Evolutionary conservation across 169 alveolate species (phyloP).

Genomic region (Plasmodium gonderi): DNA sequence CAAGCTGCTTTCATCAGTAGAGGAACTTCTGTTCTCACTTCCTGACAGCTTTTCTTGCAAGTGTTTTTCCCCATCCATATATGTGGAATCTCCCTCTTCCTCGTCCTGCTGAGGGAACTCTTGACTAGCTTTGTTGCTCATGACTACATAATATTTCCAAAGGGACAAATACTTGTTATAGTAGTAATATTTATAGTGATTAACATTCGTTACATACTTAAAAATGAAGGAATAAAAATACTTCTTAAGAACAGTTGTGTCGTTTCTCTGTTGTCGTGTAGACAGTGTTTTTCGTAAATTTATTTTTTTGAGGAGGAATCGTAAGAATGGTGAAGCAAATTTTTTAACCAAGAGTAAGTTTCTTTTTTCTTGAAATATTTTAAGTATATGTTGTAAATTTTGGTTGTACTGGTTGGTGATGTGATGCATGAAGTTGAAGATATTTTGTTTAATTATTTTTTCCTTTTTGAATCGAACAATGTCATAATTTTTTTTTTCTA

Average conservation of each 20-base stretch:
- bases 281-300: background rate
- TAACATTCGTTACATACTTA: slow-evolving; percentile 32
- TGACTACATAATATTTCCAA: slow-evolving; percentile 51
- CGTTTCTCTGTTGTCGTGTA: background rate
- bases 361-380: background rate
- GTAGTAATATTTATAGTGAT: slow-evolving; percentile 49
- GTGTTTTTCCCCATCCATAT: no score
- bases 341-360: background rate
- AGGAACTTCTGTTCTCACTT: no score
- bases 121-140: background rate
- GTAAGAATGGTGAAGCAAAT: background rate
- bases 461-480: slow-evolving; percentile 41
- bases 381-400: background rate
- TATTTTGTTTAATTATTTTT: slow-evolving; percentile 14
- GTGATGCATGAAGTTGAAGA: background rate
- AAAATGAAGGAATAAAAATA: slow-evolving; percentile 27
- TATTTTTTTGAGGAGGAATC: background rate
- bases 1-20: no score
- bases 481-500: slow-evolving; percentile 50
- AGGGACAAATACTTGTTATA: slow-evolving; percentile 45
- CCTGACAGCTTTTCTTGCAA: no score
- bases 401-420: background rate
- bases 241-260: slow-evolving; percentile 1
- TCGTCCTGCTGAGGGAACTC: background rate
- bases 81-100: no score